These are phyloP conservation scores for Rhododendron simsii DNA, from an alignment of 148 eudicot species.

Conservation along the genomic window DNA sequence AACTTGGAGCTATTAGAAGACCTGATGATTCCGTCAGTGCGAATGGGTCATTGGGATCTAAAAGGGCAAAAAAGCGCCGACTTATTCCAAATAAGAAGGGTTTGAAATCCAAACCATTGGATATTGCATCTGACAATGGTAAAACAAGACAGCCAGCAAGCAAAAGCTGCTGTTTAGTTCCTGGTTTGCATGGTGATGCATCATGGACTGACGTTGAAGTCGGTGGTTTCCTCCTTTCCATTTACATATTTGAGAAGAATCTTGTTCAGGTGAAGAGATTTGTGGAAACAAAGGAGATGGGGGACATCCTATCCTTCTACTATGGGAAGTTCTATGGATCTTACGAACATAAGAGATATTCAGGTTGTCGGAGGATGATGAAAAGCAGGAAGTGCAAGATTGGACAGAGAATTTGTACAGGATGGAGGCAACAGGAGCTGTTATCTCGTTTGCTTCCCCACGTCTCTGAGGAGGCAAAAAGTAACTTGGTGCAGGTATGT, in stretches of 20 bases:
- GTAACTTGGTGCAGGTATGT: constrained; percentile 24
- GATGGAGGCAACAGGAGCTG: constrained; percentile 32
- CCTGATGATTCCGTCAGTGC: neutral
- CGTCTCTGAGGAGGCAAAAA: constrained; percentile 21
- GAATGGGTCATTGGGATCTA: neutral
- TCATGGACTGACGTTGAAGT: constrained; percentile 24
- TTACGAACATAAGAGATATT: constrained; percentile 20
- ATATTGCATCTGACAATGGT: neutral
- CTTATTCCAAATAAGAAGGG: constrained; percentile 7
- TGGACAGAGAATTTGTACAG: constrained; percentile 23
- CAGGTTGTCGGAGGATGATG: constrained; percentile 19
- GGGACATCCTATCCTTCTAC: constrained; percentile 24
- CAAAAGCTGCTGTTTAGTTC: constrained; percentile 7
- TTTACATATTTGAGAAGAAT: constrained; percentile 22
- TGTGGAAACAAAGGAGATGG: constrained; percentile 21
- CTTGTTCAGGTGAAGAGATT: constrained; percentile 21
- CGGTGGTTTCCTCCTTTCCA: constrained; percentile 16
- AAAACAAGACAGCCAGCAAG: constrained; percentile 3
- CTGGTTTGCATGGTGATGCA: constrained; percentile 3
- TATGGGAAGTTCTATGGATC: constrained; percentile 28
- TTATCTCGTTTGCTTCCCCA: constrained; percentile 25
- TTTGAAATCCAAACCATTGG: constrained; percentile 1
- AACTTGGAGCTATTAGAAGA: neutral
- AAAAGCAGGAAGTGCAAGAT: constrained; percentile 6
- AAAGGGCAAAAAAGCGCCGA: neutral